These are phyloP conservation scores for Stephania cephalantha DNA, from an alignment of 164 flowering plant species.

Conservation along the genomic window DNA sequence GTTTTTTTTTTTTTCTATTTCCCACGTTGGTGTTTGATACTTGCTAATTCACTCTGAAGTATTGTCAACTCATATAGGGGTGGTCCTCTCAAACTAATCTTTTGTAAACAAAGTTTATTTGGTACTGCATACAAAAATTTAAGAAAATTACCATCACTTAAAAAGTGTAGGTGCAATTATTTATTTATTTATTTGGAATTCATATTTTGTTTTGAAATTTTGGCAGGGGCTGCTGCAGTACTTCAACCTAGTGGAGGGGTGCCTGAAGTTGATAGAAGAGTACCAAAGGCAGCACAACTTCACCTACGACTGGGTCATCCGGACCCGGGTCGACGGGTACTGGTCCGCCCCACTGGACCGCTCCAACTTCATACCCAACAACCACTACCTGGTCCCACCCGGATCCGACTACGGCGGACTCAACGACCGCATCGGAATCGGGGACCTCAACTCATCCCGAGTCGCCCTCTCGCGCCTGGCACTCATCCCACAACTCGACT, in stretches of 20 bases:
- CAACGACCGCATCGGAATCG: constrained; percentile 87
- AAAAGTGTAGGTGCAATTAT: too few relatives aligned
- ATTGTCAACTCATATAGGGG: too few relatives aligned
- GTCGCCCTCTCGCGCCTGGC: constrained; percentile 90
- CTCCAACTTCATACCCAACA: constrained; percentile 44
- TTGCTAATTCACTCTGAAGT: too few relatives aligned
- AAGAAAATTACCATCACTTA: too few relatives aligned
- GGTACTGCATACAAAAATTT: too few relatives aligned
- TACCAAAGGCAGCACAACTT: constrained; percentile 49
- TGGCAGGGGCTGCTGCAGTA: constrained; percentile 80
- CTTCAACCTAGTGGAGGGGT: constrained; percentile 84
- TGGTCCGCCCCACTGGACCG: constrained; percentile 71
- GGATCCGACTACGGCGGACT: constrained; percentile 82
- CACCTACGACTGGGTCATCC: constrained; percentile 87
- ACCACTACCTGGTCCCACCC: constrained; percentile 62
- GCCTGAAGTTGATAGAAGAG: constrained; percentile 53
- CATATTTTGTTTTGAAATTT: too few relatives aligned
- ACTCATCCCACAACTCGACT: constrained; percentile 62
- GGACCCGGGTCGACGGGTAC: constrained; percentile 87
- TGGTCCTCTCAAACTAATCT: too few relatives aligned
- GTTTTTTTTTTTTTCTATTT: too few relatives aligned
- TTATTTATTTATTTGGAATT: too few relatives aligned
- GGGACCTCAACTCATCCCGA: constrained; percentile 54
- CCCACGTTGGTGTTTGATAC: too few relatives aligned
- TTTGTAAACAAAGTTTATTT: too few relatives aligned